Evolutionary conservation across 1,139 yeast genomes (phyloP), one percentile per base, ranked within the genome.

Genomic region (Candida sanyaensis): DNA sequence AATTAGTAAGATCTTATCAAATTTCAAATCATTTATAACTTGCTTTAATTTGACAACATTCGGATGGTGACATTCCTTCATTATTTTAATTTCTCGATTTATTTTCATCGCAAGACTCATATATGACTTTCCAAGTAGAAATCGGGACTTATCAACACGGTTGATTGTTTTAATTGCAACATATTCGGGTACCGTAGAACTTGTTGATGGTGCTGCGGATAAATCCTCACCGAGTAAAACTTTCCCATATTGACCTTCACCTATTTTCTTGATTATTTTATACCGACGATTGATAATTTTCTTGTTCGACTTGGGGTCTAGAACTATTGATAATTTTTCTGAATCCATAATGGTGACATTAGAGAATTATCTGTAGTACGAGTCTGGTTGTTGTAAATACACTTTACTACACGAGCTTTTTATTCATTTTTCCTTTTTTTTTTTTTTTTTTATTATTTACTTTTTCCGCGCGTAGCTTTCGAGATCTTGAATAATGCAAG

Each of bases 21-120:
- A 78, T 50, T 73, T 73, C 45, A 70, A 55, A 58, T 78, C 83
- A 57, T 79, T 81, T 7, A 79, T 71, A 12, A 78, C 81, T 52
- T 69, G 69, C 56, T 64, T 65, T 28, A 79, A 60, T 55, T 72
- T 71, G 26, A 80, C 77, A 11, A 79, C 80, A 54, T 79, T 78
- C 4, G 83, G 83, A 57, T 78, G 83, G 40, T 68, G 61, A 52
- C 82, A 73, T 50, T 71, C 74, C 52, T 75, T 76, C 83, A 80
- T 76, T 51, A 79, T 77, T 48, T 69, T 69, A 48, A 80, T 77
- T 51, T 80, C 84, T 43, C 80, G 61, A 50, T 68, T 69, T 54
- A 77, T 75, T 55, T 76, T 75, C 40, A 74, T 65, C 26, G 75
- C 64, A 48, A 71, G 77, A 47, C 65, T 68, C 26, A 72, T 56